A percentile compares a stretch with the other conserved stretches of the same genome.
phyloP scores from a whole-genome alignment of 345 rosid genomes.

The Eucalyptus decipiens region DNA sequence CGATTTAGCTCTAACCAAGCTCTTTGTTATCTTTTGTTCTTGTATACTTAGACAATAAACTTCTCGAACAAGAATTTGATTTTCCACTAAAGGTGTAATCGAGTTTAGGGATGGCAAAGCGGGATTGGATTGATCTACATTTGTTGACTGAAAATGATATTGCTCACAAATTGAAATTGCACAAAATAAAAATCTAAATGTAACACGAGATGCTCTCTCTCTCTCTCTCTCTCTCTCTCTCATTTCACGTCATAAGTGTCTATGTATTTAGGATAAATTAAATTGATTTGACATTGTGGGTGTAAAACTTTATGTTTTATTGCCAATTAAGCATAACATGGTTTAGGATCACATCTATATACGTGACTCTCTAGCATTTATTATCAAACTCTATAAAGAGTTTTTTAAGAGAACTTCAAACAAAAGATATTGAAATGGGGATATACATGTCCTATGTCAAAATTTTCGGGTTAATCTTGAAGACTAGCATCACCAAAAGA shows the following conservation, averaged over 20 bases:
- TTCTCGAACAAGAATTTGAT: neutral
- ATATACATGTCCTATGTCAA: neutral
- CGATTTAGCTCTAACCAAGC: neutral
- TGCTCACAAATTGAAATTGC: neutral
- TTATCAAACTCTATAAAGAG: neutral
- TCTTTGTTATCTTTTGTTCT: neutral
- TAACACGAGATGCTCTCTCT: neutral
- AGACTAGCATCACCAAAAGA: neutral
- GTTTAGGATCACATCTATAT: neutral
- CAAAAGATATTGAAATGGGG: neutral
- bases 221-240: too few species aligned
- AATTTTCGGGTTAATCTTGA: neutral
- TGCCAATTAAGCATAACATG: neutral
- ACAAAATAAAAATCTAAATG: too few species aligned
- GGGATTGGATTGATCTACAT: neutral
- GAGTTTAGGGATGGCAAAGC: neutral
- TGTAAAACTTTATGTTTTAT: neutral
- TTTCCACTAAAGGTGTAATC: neutral
- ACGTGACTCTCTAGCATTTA: neutral
- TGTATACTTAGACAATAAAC: neutral
- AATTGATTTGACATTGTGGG: neutral
- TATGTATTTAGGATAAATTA: too few species aligned
- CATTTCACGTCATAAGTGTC: rapidly evolving
- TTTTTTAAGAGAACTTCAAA: neutral
- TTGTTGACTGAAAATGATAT: neutral